These are phyloP conservation scores for Nakazawaea ambrosiae DNA, from an alignment of 805 yeast species.

Conservation along the genomic window DNA sequence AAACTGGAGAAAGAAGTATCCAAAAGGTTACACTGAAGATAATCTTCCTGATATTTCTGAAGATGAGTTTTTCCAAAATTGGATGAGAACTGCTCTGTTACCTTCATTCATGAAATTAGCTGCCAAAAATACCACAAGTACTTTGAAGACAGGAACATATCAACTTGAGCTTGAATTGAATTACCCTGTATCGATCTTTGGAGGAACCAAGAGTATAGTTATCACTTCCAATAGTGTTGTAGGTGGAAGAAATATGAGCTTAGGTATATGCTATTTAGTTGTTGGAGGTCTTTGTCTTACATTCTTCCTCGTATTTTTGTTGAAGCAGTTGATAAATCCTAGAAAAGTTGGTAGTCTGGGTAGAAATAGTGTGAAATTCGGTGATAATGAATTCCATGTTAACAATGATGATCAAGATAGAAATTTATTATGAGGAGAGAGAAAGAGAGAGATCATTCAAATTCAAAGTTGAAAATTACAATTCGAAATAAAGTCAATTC, in stretches of 20 bases:
- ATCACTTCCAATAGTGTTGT: constrained; percentile 74
- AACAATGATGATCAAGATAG: constrained; percentile 4
- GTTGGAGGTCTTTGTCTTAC: constrained; percentile 73
- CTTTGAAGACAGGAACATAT: constrained; percentile 62
- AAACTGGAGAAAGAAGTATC: constrained; percentile 74
- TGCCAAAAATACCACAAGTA: constrained; percentile 55
- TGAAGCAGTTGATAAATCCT: constrained; percentile 82
- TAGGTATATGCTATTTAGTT: constrained; percentile 80
- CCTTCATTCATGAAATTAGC: constrained; percentile 85
- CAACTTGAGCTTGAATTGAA: constrained; percentile 60
- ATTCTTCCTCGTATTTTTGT: constrained; percentile 67
- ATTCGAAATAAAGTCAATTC: too few relatives aligned
- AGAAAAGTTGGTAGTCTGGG: constrained; percentile 78
- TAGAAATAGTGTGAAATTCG: constrained; percentile 8
- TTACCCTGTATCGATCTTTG: constrained; percentile 76
- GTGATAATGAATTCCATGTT: constrained; percentile 8
- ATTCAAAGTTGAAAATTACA: too few relatives aligned
- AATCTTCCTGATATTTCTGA: constrained; percentile 69
- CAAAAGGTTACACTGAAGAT: constrained; percentile 81
- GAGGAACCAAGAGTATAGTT: constrained; percentile 83
- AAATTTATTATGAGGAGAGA: background rate
- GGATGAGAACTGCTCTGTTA: constrained; percentile 97
- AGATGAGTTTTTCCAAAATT: constrained; percentile 86
- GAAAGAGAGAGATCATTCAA: background rate
- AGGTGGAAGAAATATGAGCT: constrained; percentile 81